phyloP scores from a whole-genome alignment of 495 filamentous ascomycete species.

The Lichina pygmaea region DNA sequence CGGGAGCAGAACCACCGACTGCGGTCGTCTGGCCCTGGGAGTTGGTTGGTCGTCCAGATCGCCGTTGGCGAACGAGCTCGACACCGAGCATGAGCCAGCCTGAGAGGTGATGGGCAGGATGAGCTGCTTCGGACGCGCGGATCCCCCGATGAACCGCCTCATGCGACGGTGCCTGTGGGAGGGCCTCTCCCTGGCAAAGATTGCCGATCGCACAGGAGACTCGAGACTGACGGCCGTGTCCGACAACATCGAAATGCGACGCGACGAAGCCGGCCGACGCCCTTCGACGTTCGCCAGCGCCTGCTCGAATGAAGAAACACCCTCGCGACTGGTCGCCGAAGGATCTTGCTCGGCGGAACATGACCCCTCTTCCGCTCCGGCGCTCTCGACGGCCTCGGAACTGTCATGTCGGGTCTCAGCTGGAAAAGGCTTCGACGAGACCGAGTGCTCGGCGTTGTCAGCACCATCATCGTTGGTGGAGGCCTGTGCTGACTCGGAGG shows the following conservation, averaged over 20 bases:
- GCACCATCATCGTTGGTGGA: too few species aligned
- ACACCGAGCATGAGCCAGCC: neutral
- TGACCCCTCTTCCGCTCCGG: neutral
- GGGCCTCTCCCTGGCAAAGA: neutral
- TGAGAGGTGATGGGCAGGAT: slow-evolving; percentile 2
- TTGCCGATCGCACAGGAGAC: neutral
- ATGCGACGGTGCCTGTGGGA: neutral
- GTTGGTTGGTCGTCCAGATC: neutral
- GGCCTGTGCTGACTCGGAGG: too few species aligned
- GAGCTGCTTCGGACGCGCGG: neutral
- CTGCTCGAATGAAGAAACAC: neutral
- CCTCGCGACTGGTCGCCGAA: neutral
- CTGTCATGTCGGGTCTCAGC: too few species aligned
- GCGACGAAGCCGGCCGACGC: neutral
- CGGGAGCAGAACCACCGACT: neutral
- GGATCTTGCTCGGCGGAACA: neutral
- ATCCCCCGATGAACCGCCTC: slow-evolving; percentile 1
- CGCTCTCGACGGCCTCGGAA: too few species aligned
- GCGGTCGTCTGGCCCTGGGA: neutral
- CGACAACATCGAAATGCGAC: neutral
- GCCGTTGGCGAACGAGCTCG: neutral
- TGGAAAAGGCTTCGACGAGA: too few species aligned
- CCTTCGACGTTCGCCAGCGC: neutral
- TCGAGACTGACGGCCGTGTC: neutral
- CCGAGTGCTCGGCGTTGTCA: too few species aligned